phyloP scores from a whole-genome alignment of 2,329 filamentous ascomycete genomes.

The Torrubiellomyces zombiae region DNA sequence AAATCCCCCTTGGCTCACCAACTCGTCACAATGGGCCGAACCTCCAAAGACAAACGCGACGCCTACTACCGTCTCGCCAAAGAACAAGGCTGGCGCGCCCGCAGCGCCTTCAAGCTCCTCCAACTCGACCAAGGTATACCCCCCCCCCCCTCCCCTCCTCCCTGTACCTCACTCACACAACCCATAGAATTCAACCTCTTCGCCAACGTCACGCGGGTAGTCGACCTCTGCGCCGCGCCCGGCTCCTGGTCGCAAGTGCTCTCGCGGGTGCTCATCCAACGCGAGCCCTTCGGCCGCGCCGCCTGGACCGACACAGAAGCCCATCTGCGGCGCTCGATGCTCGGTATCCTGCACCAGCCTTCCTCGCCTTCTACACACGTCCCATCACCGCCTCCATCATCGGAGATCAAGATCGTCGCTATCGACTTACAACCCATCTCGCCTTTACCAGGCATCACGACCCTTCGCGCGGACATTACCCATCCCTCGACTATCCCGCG shows the following conservation, averaged over 20 bases:
- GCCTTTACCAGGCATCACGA: slow-evolving; percentile 80
- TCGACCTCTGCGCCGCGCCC: slow-evolving; percentile 88
- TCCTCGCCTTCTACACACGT: not conserved
- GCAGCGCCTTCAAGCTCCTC: slow-evolving; percentile 91
- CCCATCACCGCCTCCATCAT: slow-evolving; percentile 1
- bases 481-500: slow-evolving; percentile 90
- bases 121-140: slow-evolving; percentile 65
- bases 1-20: too few relatives aligned
- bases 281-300: slow-evolving; percentile 71
- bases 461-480: slow-evolving; percentile 87
- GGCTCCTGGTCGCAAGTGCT: slow-evolving; percentile 97
- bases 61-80: slow-evolving; percentile 96
- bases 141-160: not conserved
- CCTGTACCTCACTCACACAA: slow-evolving; percentile 2
- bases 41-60: slow-evolving; percentile 96
- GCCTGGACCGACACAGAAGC: slow-evolving; percentile 79
- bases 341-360: slow-evolving; percentile 28
- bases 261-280: slow-evolving; percentile 82
- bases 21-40: slow-evolving; percentile 69
- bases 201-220: slow-evolving; percentile 73
- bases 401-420: slow-evolving; percentile 78
- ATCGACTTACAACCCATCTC: slow-evolving; percentile 96
- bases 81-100: slow-evolving; percentile 94
- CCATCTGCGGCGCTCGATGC: slow-evolving; percentile 43
- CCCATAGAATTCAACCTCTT: slow-evolving; percentile 79